Evolutionary conservation across 2,329 filamentous ascomycete genomes (phyloP), one percentile per base, ranked within the genome.

Genomic region (Calonectria pteridis): DNA sequence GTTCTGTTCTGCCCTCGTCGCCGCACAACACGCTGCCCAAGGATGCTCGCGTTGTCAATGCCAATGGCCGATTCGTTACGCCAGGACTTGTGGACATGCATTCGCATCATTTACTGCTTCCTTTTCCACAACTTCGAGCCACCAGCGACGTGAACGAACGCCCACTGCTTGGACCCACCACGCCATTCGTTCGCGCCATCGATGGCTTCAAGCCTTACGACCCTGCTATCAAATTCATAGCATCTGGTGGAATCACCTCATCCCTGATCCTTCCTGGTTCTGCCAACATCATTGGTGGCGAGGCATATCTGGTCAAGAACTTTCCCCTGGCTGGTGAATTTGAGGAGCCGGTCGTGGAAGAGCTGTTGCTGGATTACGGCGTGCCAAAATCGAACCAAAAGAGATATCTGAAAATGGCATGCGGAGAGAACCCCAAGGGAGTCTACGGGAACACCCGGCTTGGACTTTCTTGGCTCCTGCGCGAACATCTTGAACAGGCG

Each of bases 351-450:
- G 81, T 86, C 13, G 83, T 87, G 14, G 85, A 85, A 71, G 86
- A 87, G 62, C 76, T 87, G 58, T 77, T 87, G 13, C 79, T 87
- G 18, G 86, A 87, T 77, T 81, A 84, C 67, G 84, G 84, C 6
- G 69, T 86, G 9, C 81, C 82, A 1, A 29, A 73, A 16, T 70
- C 74, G 11, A 79, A 84, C 33, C 81, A 84, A 4, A 78, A 77
- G 26, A 76, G 84, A 35, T 87, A 86, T 74, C 84, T 88, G 81
- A 88, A 88, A 77, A 86, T 87, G 83, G 86, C 86, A 1, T 86
- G 85, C 73, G 86, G 86, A 11, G 86, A 87, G 77, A 88, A 88
- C 73, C 85, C 85, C n/a, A 84, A 82, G 70, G 40, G 71, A 0
- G 72, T 81, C 1, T 86, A 86, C 74, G 78, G 78, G 6, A 84